Conservation (phyloP, 2,329 filamentous ascomycete genomes). For the Colletotrichum sp. region DNA sequence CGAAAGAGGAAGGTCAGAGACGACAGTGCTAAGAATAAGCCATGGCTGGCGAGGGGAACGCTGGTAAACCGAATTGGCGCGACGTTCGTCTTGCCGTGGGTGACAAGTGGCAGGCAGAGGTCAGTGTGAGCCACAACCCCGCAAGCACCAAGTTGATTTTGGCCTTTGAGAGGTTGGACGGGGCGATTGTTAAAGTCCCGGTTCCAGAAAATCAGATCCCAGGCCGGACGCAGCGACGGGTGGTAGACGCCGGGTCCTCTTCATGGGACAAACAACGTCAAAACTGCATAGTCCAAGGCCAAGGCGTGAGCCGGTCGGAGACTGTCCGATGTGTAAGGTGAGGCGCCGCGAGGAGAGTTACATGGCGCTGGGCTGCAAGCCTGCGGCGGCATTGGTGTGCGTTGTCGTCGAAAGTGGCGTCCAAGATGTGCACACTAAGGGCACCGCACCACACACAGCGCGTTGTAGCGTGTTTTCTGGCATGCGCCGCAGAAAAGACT, state of each 20-base stretch:
- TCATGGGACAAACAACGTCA: neutral
- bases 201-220: neutral
- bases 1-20: conserved; percentile 4
- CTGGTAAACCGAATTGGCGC: neutral
- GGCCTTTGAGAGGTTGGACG: neutral
- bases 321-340: conserved; percentile 2
- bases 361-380: neutral
- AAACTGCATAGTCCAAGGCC: neutral
- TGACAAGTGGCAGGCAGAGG: conserved; percentile 12
- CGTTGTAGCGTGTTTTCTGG: neutral
- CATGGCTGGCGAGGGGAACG: conserved; percentile 11
- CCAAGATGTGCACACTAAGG: neutral
- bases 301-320: conserved; percentile 4
- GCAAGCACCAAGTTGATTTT: neutral
- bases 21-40: conserved; percentile 19
- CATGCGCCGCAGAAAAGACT: neutral
- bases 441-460: neutral
- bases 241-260: neutral
- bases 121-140: conserved; percentile 3
- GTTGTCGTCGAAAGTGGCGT: neutral
- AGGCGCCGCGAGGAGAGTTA: neutral
- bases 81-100: conserved; percentile 13
- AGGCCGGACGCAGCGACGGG: neutral
- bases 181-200: neutral
- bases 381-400: neutral